phyloP scores from a whole-genome alignment of 164 flowering plant genomes.

The Aristolochia californica region DNA sequence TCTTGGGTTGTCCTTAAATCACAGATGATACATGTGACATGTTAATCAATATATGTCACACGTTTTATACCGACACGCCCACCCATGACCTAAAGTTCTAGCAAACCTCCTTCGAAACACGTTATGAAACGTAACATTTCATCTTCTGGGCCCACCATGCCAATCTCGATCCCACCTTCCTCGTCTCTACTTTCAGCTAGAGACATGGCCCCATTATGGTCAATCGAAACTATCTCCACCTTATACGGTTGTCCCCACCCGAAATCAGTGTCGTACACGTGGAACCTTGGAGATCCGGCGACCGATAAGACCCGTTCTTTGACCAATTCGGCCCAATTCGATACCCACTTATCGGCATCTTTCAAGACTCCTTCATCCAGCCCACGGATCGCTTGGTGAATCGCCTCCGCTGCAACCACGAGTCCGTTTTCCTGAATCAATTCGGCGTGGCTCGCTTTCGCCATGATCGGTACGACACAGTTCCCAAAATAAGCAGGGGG shows the following conservation, averaged over 20 bases:
- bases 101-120: no score
- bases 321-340: background rate
- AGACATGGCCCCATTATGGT: background rate
- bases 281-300: conserved; percentile 6
- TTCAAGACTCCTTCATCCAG: background rate
- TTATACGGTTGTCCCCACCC: conserved; percentile 8
- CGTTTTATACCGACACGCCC: no score
- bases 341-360: background rate
- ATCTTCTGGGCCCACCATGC: background rate
- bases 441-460: conserved; percentile 2
- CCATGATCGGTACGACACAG: conserved; percentile 16
- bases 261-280: conserved; percentile 6
- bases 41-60: no score
- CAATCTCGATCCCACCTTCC: conserved; percentile 5
- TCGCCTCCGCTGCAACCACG: conserved; percentile 12
- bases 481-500: conserved; percentile 46
- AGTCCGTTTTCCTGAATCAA: conserved; percentile 24
- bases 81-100: no score
- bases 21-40: no score
- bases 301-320: background rate
- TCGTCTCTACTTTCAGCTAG: conserved; percentile 16
- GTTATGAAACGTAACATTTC: background rate
- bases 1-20: no score
- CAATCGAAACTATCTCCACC: conserved; percentile 8
- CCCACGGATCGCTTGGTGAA: conserved; percentile 15